A percentile compares a stretch with the other conserved stretches of the same genome.
These are phyloP conservation scores for Chlorella ohadii DNA, from an alignment of 139 green algal genomes.

Conservation along the genomic window DNA sequence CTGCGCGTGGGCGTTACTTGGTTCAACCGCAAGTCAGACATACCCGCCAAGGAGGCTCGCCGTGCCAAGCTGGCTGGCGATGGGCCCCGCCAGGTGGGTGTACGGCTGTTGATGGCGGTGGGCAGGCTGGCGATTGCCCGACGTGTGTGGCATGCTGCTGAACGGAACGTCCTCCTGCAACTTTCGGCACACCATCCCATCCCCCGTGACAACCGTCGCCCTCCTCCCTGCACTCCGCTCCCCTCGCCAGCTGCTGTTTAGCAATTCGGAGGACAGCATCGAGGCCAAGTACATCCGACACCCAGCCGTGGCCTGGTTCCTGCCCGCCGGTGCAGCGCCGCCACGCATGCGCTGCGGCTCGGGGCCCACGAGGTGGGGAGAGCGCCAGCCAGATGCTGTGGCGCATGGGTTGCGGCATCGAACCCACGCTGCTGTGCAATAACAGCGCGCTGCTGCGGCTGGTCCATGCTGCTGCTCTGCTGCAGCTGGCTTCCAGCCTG, in stretches of 20 bases:
- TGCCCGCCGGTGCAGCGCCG: background rate
- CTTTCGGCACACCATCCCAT: background rate
- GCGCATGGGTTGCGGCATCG: too few relatives aligned
- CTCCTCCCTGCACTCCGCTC: background rate
- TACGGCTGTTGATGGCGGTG: too few relatives aligned
- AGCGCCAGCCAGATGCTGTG: too few relatives aligned
- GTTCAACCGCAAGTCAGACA: slow-evolving; percentile 19
- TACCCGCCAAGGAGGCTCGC: background rate
- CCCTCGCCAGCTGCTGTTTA: slow-evolving; percentile 13
- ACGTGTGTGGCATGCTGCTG: too few relatives aligned
- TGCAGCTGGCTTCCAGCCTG: background rate
- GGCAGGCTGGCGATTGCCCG: too few relatives aligned
- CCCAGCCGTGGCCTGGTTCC: slow-evolving; percentile 21
- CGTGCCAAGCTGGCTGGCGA: background rate
- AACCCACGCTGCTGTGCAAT: too few relatives aligned
- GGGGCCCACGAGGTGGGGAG: background rate
- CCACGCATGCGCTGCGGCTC: slow-evolving; percentile 12
- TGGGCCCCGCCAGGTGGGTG: background rate
- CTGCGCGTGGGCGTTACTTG: background rate
- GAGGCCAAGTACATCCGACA: slow-evolving; percentile 20
- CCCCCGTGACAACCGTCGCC: background rate
- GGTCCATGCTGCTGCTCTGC: too few relatives aligned
- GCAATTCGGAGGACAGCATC: slow-evolving; percentile 1
- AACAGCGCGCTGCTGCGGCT: too few relatives aligned
- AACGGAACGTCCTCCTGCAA: too few relatives aligned